Percentiles rank a stretch among this genome's conserved stretches.
phyloP scores from a whole-genome alignment of 2,329 filamentous ascomycete species.

The Colletotrichum eleusines region DNA sequence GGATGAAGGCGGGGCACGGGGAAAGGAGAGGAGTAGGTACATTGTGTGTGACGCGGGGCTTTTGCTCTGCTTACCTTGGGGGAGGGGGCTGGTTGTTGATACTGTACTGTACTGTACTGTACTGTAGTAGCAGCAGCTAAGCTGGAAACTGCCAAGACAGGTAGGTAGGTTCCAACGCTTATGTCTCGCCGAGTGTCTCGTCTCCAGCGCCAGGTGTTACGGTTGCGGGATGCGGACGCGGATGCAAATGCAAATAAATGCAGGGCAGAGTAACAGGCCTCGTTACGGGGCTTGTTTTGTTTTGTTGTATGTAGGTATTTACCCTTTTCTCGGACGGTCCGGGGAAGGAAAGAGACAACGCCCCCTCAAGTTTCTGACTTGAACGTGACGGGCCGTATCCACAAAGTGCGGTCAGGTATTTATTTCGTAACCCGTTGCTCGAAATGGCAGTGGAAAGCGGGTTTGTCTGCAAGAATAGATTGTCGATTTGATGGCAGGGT shows the following conservation, averaged over 20 bases:
- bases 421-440: slow-evolving; percentile 33
- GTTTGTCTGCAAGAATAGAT: not conserved
- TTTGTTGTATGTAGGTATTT: too few species aligned
- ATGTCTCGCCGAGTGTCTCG: slow-evolving; percentile 36
- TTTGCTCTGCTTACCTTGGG: slow-evolving; percentile 22
- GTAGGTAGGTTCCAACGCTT: not conserved
- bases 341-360: too few species aligned
- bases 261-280: slow-evolving; percentile 15
- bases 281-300: slow-evolving; percentile 26
- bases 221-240: slow-evolving; percentile 6
- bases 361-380: not conserved
- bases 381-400: slow-evolving; percentile 18
- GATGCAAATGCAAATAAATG: not conserved
- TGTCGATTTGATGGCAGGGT: not conserved
- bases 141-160: not conserved
- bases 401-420: slow-evolving; percentile 29
- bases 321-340: slow-evolving; percentile 18
- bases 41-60: not conserved
- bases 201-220: slow-evolving; percentile 10
- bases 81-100: not conserved
- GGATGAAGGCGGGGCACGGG: not conserved
- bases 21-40: not conserved
- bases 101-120: too few species aligned
- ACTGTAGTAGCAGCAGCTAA: not conserved
- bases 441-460: slow-evolving; percentile 21